Evolutionary conservation across 2,329 filamentous ascomycete genomes (phyloP), one percentile per base, ranked within the genome.

Genomic region (Fusarium brachygibbosum): DNA sequence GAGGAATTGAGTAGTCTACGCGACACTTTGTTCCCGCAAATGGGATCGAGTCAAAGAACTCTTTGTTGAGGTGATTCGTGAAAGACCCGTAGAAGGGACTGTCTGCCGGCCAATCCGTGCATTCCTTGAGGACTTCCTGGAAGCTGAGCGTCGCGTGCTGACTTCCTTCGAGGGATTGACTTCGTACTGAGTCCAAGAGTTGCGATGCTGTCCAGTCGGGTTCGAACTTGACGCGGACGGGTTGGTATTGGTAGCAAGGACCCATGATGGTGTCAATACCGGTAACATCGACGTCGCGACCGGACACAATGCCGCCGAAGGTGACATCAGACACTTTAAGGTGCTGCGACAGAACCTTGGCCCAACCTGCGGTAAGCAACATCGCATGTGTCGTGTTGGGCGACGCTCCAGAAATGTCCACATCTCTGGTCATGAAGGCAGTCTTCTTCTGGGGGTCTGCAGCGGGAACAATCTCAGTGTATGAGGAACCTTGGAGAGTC

Each of bases 191-290:
- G 31, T 72, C 59, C 8, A 76, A 31, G 3, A 76, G 62, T 5
- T 74, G 59, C 3, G 44, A 50, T 10, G 40, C 66, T 17, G 71
- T 76, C 74, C 71, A 76, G 23, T 46, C 37, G 19, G 63, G 29
- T 37, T 69, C 60, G 8, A 76, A 71, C 42, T 54, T 66, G 57
- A 76, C 73, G n/a, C 74, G 67, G 11, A 76, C 63, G 1, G 74
- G 74, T 48, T 74, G 75, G 62, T 76, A 76, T 25, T 76, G 74
- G 37, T 76, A 76, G 58, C 74, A 76, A 2, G 74, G 74, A 0
- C 74, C 75, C 72, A 76, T 74, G 38, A 75, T 65, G 31, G 57
- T 56, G 19, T 76, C 74, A 31, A 72, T 60, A 6, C 70, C 72
- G 0, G 58, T 5, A 7, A 76, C 38, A 13, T 73, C 61, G 21